Evolutionary conservation across 768 basidiomycete species (phyloP), one percentile per base, ranked within the genome.

Genomic region (Cystofilobasidium ferigula): DNA sequence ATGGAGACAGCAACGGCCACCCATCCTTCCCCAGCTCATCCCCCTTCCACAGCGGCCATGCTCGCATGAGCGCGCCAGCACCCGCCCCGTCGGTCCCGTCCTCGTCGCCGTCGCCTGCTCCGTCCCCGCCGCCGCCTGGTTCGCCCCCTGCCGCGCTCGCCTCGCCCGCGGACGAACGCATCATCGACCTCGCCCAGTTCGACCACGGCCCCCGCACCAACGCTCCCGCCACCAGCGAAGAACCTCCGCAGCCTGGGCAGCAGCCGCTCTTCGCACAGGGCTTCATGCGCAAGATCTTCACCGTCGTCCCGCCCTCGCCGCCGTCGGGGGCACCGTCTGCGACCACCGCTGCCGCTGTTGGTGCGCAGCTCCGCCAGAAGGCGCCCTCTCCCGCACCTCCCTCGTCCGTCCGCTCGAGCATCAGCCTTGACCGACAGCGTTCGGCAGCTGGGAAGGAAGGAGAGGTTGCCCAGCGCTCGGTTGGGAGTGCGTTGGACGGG

Each of bases 161-260:
- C 7, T 64, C 63, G 14, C 43, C 57, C 34, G 32, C 56, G 4
- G 45, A 51, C 47, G 16, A 35, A 22, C 34, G 58, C 64, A 67
- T 67, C 58, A 67, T 67, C 38, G 64, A 67, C 57, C 64, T 67
- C 32, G 40, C 28, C 57, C 64, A 60, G 14, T 67, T 61, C 59
- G 54, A 67, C 40, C 64, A 61, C 47, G 20, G 8, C 22, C 30
- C 36, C 12, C 9, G 26, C 28, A 56, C 48, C 10, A n/a, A 12
- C 24, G 14, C 48, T 51, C 48, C 22, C 24, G 32, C 56, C 32
- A 16, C 14, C 56, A 12, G 5, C 24, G 35, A 5, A 57, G 20
- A 22, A 40, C 16, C 12, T 13, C 13, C 57, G 3, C n/a, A 57
- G 3, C 16, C 14, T 40, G 28, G 30, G 16, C 34, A 40, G 16